Conservation (phyloP, 1,284 basidiomycete species). For the Inonotus hispidus region DNA sequence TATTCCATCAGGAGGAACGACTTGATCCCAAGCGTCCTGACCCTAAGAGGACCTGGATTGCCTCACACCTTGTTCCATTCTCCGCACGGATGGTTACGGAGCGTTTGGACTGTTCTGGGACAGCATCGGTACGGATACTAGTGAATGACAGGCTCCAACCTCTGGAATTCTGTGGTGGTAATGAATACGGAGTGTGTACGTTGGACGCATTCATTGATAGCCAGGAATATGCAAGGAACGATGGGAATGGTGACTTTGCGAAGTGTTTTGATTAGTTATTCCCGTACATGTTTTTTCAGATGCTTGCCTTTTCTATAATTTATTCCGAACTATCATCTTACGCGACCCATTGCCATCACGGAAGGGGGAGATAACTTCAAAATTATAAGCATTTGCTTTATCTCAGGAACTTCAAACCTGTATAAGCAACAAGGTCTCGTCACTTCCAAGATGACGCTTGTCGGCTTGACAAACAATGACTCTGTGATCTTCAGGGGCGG, state of each 20-base stretch:
- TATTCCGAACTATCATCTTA: too few species aligned
- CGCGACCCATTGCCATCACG: too few species aligned
- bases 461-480: too few species aligned
- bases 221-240: constrained; percentile 58
- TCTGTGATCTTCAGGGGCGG: too few species aligned
- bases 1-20: constrained; percentile 39
- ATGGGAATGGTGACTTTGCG: constrained; percentile 64
- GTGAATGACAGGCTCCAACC: constrained; percentile 66
- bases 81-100: constrained; percentile 60
- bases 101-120: constrained; percentile 40
- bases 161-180: constrained; percentile 52
- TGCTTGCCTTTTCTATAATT: too few species aligned
- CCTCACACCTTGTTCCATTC: constrained; percentile 61
- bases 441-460: too few species aligned
- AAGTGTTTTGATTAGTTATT: constrained; percentile 37
- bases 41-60: constrained; percentile 46
- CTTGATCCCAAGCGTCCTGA: constrained; percentile 41
- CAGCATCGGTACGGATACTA: constrained; percentile 52
- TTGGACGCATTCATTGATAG: constrained; percentile 65
- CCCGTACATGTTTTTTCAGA: background rate
- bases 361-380: too few species aligned
- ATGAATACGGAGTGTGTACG: constrained; percentile 52
- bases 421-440: too few species aligned
- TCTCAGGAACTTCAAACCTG: too few species aligned
- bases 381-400: background rate